Evolutionary conservation across 2,329 filamentous ascomycete species (phyloP).

Genomic region (Xylaria sp.): DNA sequence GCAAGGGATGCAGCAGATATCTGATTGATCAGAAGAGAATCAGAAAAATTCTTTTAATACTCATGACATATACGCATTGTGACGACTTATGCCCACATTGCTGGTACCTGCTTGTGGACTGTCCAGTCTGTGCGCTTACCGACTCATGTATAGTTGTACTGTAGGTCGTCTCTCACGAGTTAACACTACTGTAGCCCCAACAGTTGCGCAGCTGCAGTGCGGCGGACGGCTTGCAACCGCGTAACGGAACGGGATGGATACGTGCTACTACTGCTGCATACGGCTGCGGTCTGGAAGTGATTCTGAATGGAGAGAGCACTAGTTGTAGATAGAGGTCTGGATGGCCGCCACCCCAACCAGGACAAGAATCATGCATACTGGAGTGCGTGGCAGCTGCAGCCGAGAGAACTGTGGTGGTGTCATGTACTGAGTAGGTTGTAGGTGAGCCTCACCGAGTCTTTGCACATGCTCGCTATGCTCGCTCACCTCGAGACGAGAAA

Average conservation of each 20-base stretch:
- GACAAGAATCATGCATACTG: constrained; percentile 14
- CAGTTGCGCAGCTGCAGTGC: background rate
- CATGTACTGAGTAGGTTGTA: background rate
- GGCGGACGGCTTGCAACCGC: background rate
- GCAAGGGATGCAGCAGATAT: constrained; percentile 30
- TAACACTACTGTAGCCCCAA: constrained; percentile 6
- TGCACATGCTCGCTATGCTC: constrained; percentile 1
- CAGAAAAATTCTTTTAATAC: background rate
- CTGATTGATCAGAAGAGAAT: constrained; percentile 18
- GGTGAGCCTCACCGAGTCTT: constrained; percentile 29
- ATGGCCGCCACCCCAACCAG: background rate
- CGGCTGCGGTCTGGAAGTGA: no score
- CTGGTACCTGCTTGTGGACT: background rate
- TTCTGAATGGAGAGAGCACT: no score
- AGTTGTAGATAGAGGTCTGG: background rate
- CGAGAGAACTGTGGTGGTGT: constrained; percentile 5
- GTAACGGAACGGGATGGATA: background rate
- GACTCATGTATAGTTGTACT: background rate
- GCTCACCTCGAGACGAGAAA: background rate
- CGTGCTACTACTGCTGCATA: background rate
- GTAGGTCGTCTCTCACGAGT: background rate
- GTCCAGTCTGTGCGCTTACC: constrained; percentile 6
- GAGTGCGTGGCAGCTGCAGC: constrained; percentile 21
- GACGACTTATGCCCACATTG: background rate
- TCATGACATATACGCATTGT: background rate